Evolutionary conservation across 768 basidiomycete species (phyloP), one percentile per base, ranked within the genome.

Genomic region (Pholiota conissans): DNA sequence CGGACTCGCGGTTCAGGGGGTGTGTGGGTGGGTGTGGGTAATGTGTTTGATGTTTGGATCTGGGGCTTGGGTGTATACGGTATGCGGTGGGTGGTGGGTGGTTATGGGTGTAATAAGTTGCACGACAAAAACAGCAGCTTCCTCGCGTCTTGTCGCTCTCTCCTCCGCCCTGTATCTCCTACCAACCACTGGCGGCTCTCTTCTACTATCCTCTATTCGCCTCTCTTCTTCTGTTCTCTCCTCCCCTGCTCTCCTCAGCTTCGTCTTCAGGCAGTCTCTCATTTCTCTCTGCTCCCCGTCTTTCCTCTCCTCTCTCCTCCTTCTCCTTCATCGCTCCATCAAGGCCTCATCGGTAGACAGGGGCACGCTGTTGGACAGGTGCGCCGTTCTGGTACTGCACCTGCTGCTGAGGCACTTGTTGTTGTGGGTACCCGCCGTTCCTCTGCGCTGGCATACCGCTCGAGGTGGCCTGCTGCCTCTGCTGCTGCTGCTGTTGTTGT

Each of bases 301-400:
- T 10, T 13, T 49, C 16, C 14, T 3, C 49, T 78, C 71, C 76
- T 62, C 76, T 69, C 35, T 69, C 35, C 74, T 54, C 75, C 69
- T 3, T 67, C 74, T 52, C 74, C 72, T 8, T 74, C 72, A 76
- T 62, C 76, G 69, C 34, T 69, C 35, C 74, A 53, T 76, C 68
- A 3, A 67, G 74, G 52, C 74, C 72, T 8, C 74, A 74, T 50
- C 78, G 75, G 52, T 77, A 76, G 18, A 66, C 67, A 6, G 65
- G 69, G 39, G 72, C 71, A 18, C 60, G 60, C 20, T 52, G 60
- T 59, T 74, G 74, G 20, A 62, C 61, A 28, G 61, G 63, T 16
- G 49, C 61, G 20, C 60, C 62, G 55, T 70, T 63, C 56, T 58
- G 59, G 40, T 57, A 52, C 48, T 42, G 55, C 18, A n/a, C 56